phyloP scores from a whole-genome alignment of 176 grass and related monocot genomes.

The Rhipidocladum racemiflorum region DNA sequence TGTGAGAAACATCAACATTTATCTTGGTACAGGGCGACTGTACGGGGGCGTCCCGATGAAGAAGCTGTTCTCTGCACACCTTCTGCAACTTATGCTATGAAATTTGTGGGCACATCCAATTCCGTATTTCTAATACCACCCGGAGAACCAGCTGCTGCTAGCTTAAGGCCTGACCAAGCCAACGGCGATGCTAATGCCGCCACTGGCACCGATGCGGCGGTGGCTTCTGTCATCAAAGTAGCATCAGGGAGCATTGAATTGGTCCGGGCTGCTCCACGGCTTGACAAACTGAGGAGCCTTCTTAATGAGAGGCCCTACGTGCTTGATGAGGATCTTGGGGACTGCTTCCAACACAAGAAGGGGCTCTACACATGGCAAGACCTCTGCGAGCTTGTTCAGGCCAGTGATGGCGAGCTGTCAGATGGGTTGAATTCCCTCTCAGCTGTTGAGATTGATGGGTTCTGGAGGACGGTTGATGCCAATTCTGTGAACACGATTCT shows the following conservation, averaged over 20 bases:
- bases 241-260: constrained; percentile 79
- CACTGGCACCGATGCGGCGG: neutral
- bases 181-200: neutral
- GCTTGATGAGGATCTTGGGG: constrained; percentile 70
- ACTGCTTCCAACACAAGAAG: neutral
- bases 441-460: constrained; percentile 76
- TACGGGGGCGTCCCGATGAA: constrained; percentile 65
- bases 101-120: constrained; percentile 91
- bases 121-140: constrained; percentile 75
- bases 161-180: neutral
- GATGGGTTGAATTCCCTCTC: constrained; percentile 61
- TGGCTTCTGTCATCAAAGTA: constrained; percentile 69
- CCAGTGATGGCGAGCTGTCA: constrained; percentile 75
- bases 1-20: neutral
- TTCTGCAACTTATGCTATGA: constrained; percentile 84
- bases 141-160: constrained; percentile 21
- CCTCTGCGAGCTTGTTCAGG: constrained; percentile 67
- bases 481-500: constrained; percentile 57
- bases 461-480: constrained; percentile 70
- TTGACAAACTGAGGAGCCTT: constrained; percentile 70
- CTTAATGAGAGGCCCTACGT: constrained; percentile 65
- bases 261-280: constrained; percentile 57
- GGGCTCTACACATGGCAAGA: constrained; percentile 75
- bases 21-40: constrained; percentile 41
- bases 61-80: constrained; percentile 89